Conservation (phyloP, 2,329 filamentous ascomycete species). For the Thelonectria olida region DNA sequence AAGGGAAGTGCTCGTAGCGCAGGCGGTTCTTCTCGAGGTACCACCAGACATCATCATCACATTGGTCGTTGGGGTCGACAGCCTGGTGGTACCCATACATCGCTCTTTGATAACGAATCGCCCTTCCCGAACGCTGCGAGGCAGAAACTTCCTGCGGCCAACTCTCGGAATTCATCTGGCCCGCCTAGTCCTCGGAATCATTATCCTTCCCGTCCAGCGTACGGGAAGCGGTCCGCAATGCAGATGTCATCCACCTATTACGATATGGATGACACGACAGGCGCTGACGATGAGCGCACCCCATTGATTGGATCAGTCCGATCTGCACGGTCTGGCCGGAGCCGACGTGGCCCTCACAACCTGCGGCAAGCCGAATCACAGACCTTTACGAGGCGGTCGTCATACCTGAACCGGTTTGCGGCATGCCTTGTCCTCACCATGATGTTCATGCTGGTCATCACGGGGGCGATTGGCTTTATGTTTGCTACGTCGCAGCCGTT, state of each 20-base stretch:
- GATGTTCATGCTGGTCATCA: conserved; percentile 81
- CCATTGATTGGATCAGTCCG: conserved; percentile 76
- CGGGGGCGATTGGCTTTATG: conserved; percentile 88
- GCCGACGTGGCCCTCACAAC: conserved; percentile 63
- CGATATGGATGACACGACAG: conserved; percentile 82
- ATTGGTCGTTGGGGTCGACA: conserved; percentile 78
- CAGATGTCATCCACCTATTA: conserved; percentile 76
- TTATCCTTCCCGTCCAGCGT: conserved; percentile 46
- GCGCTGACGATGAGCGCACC: conserved; percentile 87
- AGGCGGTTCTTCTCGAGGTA: conserved; percentile 70
- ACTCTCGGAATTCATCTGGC: conserved; percentile 69
- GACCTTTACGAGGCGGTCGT: conserved; percentile 68
- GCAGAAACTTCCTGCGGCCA: conserved; percentile 67
- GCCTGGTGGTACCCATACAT: conserved; percentile 72
- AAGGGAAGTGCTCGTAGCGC: conserved; percentile 69
- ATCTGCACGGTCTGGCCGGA: conserved; percentile 65
- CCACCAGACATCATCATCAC: conserved; percentile 78
- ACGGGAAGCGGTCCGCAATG: conserved; percentile 61
- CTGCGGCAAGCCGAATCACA: conserved; percentile 79
- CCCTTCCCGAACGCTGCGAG: conserved; percentile 76
- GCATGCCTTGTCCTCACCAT: conserved; percentile 86
- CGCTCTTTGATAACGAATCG: conserved; percentile 80
- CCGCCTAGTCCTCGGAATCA: conserved; percentile 75
- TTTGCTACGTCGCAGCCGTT: conserved; percentile 92
- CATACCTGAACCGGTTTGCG: conserved; percentile 79